Evolutionary conservation across 345 rosid genomes (phyloP).

Genomic region (Cardamine chenopodiifolia): DNA sequence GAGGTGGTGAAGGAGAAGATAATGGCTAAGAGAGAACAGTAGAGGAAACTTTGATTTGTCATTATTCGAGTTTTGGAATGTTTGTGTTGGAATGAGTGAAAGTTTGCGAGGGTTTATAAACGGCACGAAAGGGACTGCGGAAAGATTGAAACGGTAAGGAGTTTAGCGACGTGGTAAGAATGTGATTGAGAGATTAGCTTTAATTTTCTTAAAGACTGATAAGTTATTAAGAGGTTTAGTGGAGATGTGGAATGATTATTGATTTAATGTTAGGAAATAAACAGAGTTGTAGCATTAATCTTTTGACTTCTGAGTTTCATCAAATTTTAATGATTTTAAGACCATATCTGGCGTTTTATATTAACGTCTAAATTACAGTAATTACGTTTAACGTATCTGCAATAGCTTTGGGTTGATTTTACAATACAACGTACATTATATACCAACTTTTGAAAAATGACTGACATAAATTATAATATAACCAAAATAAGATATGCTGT

Average conservation of each 20-base stretch:
- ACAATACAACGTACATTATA: neutral
- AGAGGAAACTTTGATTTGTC: conserved; percentile 12
- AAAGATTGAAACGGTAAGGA: conserved; percentile 29
- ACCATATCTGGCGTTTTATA: neutral
- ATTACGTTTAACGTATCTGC: neutral
- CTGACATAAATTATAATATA: neutral
- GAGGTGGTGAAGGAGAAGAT: neutral
- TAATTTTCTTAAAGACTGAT: neutral
- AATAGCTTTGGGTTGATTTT: neutral
- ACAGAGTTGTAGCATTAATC: neutral
- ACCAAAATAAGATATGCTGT: neutral
- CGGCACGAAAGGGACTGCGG: neutral
- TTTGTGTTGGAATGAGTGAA: neutral
- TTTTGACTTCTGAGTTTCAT: conserved; percentile 4
- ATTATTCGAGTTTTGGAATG: neutral
- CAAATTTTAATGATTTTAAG: neutral
- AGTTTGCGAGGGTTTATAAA: conserved; percentile 24
- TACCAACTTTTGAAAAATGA: neutral
- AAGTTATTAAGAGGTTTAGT: conserved; percentile 22
- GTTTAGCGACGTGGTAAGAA: neutral
- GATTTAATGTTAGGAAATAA: neutral
- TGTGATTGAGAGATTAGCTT: neutral
- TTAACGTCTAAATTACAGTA: neutral
- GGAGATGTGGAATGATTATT: conserved; percentile 13
- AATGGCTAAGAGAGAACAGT: conserved; percentile 20